Conservation (phyloP, 129 eudicot species). For the Artemisia tridentata region DNA sequence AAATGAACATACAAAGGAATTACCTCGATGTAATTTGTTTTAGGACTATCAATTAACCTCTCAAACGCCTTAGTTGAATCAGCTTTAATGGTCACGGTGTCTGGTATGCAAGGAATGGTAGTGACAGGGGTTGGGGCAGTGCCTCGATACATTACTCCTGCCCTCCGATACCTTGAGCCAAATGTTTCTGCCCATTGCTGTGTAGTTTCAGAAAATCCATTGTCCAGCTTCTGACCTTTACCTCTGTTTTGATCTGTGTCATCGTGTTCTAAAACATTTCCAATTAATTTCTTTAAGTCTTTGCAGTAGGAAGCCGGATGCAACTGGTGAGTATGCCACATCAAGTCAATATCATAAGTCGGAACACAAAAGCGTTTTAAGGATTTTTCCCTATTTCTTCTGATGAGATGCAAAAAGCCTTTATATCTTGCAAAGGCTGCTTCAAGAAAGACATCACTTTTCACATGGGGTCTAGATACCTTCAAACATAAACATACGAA, state of each 20-base stretch:
- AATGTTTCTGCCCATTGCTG: constrained; percentile 79
- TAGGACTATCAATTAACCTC: constrained; percentile 42
- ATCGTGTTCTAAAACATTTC: constrained; percentile 83
- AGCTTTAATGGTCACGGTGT: constrained; percentile 22
- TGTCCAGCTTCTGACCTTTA: constrained; percentile 80
- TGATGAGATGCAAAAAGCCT: constrained; percentile 86
- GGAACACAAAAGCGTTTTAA: constrained; percentile 82
- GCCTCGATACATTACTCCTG: constrained; percentile 94
- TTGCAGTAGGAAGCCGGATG: constrained; percentile 74
- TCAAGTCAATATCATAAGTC: constrained; percentile 90
- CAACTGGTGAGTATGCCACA: constrained; percentile 97
- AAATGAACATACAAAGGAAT: background rate
- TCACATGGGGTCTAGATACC: constrained; percentile 78
- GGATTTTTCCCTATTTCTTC: constrained; percentile 71
- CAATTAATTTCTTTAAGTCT: constrained; percentile 55
- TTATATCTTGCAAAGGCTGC: constrained; percentile 90
- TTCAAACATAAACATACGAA: constrained; percentile 14
- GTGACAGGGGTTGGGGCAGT: constrained; percentile 65
- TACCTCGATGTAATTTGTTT: constrained; percentile 62
- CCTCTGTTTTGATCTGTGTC: constrained; percentile 86
- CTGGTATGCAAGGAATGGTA: constrained; percentile 48
- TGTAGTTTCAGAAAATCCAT: constrained; percentile 85
- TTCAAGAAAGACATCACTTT: constrained; percentile 56
- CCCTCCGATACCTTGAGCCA: constrained; percentile 90
- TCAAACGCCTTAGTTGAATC: constrained; percentile 24